Conservation (phyloP, 2,329 filamentous ascomycete genomes). For the Biscogniauxia sp. region DNA sequence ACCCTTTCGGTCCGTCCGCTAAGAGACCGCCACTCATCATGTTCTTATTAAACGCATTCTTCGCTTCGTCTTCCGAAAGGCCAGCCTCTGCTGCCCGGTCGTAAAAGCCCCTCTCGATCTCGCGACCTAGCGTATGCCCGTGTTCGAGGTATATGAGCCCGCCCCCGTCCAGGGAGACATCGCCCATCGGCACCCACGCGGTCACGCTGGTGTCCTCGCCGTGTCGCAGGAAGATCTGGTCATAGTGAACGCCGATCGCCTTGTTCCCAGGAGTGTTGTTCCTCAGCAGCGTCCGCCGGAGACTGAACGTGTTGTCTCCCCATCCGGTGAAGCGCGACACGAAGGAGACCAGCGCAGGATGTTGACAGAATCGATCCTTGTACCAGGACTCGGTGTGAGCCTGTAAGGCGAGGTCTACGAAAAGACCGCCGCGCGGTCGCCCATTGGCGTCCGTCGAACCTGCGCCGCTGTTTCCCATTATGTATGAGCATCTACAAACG, state of each 20-base stretch:
- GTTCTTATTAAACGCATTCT: conserved; percentile 54
- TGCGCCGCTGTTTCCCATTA: conserved; percentile 14
- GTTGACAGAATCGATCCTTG: conserved; percentile 51
- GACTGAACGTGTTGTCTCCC: conserved; percentile 45
- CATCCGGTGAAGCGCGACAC: conserved; percentile 52
- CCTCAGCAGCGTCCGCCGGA: conserved; percentile 49
- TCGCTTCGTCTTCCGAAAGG: conserved; percentile 50
- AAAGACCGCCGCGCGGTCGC: conserved; percentile 19
- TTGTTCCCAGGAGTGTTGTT: conserved; percentile 57
- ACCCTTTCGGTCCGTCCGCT: conserved; percentile 44
- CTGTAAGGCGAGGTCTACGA: conserved; percentile 48
- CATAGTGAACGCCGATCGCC: conserved; percentile 60
- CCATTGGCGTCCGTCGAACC: conserved; percentile 33
- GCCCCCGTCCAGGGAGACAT: conserved; percentile 52
- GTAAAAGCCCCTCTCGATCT: conserved; percentile 50
- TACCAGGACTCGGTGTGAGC: conserved; percentile 55
- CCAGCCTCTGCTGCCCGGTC: conserved; percentile 46
- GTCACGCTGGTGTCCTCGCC: conserved; percentile 55
- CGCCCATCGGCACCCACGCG: conserved; percentile 57
- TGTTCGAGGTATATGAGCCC: conserved; percentile 59
- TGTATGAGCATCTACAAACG: background rate
- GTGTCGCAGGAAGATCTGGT: conserved; percentile 56
- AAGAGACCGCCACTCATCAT: conserved; percentile 57
- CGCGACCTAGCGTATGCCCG: conserved; percentile 41
- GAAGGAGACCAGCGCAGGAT: conserved; percentile 48